Conservation (phyloP, 2,329 filamentous ascomycete species). For the Didymella exigua region DNA sequence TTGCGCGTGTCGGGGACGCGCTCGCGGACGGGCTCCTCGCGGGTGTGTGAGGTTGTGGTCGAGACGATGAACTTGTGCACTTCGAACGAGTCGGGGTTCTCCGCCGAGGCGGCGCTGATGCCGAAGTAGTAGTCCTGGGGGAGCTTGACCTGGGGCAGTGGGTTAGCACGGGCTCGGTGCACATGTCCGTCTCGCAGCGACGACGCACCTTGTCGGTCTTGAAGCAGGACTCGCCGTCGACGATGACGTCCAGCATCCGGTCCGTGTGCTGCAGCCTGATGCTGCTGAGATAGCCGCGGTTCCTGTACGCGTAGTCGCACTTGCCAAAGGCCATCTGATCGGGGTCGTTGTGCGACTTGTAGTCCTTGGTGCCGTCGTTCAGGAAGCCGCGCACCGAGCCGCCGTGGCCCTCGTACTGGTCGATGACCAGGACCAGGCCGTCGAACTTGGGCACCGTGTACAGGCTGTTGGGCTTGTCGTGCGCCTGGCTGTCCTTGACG, state of each 20-base stretch:
- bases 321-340: constrained; percentile 91
- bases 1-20: constrained; percentile 42
- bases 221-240: constrained; percentile 85
- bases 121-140: constrained; percentile 85
- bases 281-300: constrained; percentile 81
- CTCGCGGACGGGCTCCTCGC: constrained; percentile 41
- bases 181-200: neutral
- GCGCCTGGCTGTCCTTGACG: constrained; percentile 68
- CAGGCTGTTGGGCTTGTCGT: constrained; percentile 74
- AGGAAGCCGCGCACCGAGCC: constrained; percentile 90
- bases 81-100: constrained; percentile 94
- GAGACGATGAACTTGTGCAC: constrained; percentile 83
- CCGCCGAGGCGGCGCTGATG: constrained; percentile 83
- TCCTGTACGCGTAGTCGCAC: constrained; percentile 89
- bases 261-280: constrained; percentile 74
- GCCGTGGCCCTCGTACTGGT: constrained; percentile 76
- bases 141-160: constrained; percentile 64
- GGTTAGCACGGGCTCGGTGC: constrained; percentile 5
- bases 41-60: constrained; percentile 50
- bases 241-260: constrained; percentile 72
- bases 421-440: constrained; percentile 84
- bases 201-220: constrained; percentile 67
- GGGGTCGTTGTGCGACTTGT: constrained; percentile 73
- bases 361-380: constrained; percentile 87
- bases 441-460: constrained; percentile 88